Evolutionary conservation across 2,329 filamentous ascomycete species (phyloP), one percentile per base, ranked within the genome.

Genomic region (Stachybotrys chartarum): DNA sequence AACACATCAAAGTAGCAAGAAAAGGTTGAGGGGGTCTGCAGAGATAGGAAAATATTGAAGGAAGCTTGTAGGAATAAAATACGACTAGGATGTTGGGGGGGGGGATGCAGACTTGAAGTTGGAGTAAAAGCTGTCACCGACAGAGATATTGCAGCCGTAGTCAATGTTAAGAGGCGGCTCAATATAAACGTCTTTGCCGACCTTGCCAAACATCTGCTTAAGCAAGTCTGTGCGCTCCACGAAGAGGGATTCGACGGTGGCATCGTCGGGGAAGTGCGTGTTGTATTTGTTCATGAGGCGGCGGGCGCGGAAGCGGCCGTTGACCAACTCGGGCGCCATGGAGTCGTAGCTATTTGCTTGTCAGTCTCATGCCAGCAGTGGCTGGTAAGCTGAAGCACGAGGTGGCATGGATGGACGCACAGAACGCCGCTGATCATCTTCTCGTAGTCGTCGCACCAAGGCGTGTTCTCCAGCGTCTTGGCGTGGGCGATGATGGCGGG

Each of bases 391-490:
- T 18, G 47, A 14, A 16, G 7, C 32, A 16, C 30, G 17, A 42
- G 16, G 18, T 17, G 24, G 39, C 18, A n/a, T 47, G 24, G 46
- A 45, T 17, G 42, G 17, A 64, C 75, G 58, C 69, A 82, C 80
- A 83, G 71, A 70, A 84, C 79, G 31, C 82, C 81, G 0, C 80
- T 84, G 53, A 85, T 80, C 81, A 85, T 84, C 63, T 79, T 80
- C 66, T 85, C 80, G 58, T 83, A 85, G 58, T 84, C 78, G 10
- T 83, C 81, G 59, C 79, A 78, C 75, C 78, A 81, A 1, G 80
- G 80, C 1, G 77, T 70, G 58, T 82, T 75, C 18, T 74, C 68
- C 8, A 81, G 68, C 31, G 71, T 71, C 59, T 71, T 77, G 16
- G 80, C 79, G 30, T 71, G 67, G 50, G 70, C 73, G 44, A 82